These are phyloP conservation scores for Leccinum obscurum DNA, from an alignment of 768 basidiomycete species.

Conservation along the genomic window DNA sequence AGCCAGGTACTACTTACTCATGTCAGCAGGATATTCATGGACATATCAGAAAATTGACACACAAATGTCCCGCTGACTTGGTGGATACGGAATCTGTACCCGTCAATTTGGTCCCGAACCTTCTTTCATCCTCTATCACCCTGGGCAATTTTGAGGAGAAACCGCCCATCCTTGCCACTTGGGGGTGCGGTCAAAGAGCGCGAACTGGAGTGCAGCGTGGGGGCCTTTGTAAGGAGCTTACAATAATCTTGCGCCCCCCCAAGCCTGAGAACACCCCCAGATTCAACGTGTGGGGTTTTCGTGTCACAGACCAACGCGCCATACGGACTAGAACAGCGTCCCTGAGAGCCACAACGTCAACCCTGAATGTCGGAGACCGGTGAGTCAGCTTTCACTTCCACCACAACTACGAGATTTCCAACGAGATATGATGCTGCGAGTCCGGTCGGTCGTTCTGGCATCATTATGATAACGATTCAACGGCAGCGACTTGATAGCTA, in stretches of 20 bases:
- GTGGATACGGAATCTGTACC: constrained; percentile 20
- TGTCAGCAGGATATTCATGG: constrained; percentile 14
- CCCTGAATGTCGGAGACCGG: background rate
- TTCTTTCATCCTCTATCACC: background rate
- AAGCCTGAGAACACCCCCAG: background rate
- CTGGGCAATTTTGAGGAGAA: background rate
- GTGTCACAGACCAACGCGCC: background rate
- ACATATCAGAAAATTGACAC: constrained; percentile 12
- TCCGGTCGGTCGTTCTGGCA: background rate
- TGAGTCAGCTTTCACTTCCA: background rate
- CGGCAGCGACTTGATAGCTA: background rate
- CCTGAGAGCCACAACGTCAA: constrained; percentile 5
- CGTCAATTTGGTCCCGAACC: background rate
- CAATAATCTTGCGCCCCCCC: background rate
- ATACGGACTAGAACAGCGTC: background rate
- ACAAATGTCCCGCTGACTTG: constrained; percentile 8
- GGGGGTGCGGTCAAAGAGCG: constrained; percentile 18
- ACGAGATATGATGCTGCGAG: background rate
- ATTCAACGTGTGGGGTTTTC: constrained; percentile 4
- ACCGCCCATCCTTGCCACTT: background rate
- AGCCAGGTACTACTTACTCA: constrained; percentile 7
- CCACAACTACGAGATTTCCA: background rate
- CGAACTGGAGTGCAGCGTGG: constrained; percentile 1
- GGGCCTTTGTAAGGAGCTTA: background rate
- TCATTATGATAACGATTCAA: background rate